Conservation (phyloP, 352 stramenopile species). For the Phytophthora hybrid region DNA sequence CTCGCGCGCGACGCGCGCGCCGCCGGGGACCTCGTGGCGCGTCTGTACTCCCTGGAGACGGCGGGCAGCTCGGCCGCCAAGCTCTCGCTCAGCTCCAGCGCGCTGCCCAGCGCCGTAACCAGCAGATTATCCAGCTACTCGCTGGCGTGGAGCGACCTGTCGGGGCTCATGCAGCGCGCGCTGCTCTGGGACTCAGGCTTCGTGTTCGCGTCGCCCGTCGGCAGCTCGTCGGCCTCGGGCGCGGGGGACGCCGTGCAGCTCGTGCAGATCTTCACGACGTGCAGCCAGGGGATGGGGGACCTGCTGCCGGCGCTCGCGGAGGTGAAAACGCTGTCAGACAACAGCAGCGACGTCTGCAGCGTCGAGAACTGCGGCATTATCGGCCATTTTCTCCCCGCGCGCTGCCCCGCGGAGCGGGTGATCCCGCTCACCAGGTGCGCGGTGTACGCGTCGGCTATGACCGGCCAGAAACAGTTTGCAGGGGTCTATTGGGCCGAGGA, state of each 20-base stretch:
- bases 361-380: conserved; percentile 61
- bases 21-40: conserved; percentile 61
- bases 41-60: conserved; percentile 55
- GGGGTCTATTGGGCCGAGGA: conserved; percentile 75
- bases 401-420: conserved; percentile 48
- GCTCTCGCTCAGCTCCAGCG: conserved; percentile 45
- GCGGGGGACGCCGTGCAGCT: conserved; percentile 34
- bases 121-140: conserved; percentile 39
- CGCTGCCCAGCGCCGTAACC: conserved; percentile 44
- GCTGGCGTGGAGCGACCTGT: conserved; percentile 52
- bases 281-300: conserved; percentile 66
- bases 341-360: conserved; percentile 47
- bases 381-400: conserved; percentile 53
- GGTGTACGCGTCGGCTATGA: conserved; percentile 48
- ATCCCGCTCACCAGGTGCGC: conserved; percentile 52
- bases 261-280: conserved; percentile 70
- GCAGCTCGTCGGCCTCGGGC: conserved; percentile 11
- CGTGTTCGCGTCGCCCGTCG: conserved; percentile 47
- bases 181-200: conserved; percentile 79
- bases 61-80: conserved; percentile 30
- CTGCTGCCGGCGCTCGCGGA: conserved; percentile 57
- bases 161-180: conserved; percentile 71
- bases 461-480: conserved; percentile 29
- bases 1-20: conserved; percentile 13
- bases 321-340: conserved; percentile 35